Conservation (phyloP, 164 flowering plant species). For the Magnolia changhungtana region DNA sequence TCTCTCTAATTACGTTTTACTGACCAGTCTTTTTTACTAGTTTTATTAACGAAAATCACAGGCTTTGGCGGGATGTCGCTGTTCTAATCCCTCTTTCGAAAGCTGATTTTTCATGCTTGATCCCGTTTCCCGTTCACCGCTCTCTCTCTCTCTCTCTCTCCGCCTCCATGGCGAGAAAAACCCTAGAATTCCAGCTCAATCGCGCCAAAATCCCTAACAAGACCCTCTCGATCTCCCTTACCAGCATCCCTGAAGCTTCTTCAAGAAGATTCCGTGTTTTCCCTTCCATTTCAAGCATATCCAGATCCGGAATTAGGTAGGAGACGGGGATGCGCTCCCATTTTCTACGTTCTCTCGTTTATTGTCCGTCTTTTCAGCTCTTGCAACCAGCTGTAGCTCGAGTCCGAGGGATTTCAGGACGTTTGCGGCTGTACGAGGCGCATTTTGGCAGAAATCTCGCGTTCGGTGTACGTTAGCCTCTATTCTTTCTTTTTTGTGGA, state of each 20-base stretch:
- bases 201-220: neutral
- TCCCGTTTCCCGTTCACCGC: neutral
- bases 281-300: slow-evolving; percentile 21
- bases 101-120: slow-evolving; percentile 8
- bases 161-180: slow-evolving; percentile 8
- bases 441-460: neutral
- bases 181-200: slow-evolving; percentile 12
- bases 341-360: neutral
- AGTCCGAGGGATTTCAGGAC: neutral
- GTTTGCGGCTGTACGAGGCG: neutral
- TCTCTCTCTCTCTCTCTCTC: too few relatives aligned
- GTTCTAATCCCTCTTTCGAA: slow-evolving; percentile 12
- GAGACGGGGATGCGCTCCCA: slow-evolving; percentile 10
- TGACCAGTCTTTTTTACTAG: neutral
- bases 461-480: neutral
- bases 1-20: neutral
- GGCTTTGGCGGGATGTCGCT: slow-evolving; percentile 31
- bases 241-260: slow-evolving; percentile 9
- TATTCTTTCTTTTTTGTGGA: too few relatives aligned
- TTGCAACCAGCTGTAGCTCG: neutral
- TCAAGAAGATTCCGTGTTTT: slow-evolving; percentile 9
- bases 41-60: slow-evolving; percentile 18
- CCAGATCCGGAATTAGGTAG: slow-evolving; percentile 24
- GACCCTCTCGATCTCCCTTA: neutral
- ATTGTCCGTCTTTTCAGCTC: neutral